These are phyloP conservation scores for Rhodotorula babjevae DNA, from an alignment of 768 basidiomycete genomes.

Conservation along the genomic window DNA sequence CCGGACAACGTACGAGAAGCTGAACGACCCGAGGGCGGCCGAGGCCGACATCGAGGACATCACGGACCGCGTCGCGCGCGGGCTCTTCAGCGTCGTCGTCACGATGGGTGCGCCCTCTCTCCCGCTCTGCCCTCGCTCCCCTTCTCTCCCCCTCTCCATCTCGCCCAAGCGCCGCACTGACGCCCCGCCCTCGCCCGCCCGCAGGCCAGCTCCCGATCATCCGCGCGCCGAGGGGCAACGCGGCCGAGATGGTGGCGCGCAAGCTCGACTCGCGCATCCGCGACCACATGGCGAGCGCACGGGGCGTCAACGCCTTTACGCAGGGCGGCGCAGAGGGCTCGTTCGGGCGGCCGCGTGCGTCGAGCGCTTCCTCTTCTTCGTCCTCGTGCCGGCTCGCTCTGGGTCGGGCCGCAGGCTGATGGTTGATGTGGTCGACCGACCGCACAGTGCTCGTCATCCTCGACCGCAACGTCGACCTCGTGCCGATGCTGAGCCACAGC, in stretches of 20 bases:
- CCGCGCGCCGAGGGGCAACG: constrained; percentile 88
- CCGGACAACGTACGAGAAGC: constrained; percentile 66
- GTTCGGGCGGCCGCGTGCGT: constrained; percentile 50
- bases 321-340: constrained; percentile 51
- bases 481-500: constrained; percentile 87
- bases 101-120: constrained; percentile 62
- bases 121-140: too few relatives aligned
- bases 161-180: not conserved
- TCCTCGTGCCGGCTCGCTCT: too few relatives aligned
- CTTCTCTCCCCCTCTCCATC: not conserved
- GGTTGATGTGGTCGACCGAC: too few relatives aligned
- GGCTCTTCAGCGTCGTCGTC: constrained; percentile 83
- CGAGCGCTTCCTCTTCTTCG: not conserved
- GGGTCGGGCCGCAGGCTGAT: too few relatives aligned
- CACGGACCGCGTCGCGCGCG: constrained; percentile 82
- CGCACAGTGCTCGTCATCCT: constrained; percentile 68
- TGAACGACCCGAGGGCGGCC: constrained; percentile 84
- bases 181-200: not conserved
- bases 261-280: constrained; percentile 88
- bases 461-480: constrained; percentile 89
- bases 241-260: constrained; percentile 98
- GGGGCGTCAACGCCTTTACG: constrained; percentile 41
- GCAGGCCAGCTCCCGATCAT: constrained; percentile 89
- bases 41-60: constrained; percentile 90
- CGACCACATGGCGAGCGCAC: constrained; percentile 63